Base-by-base conservation (phyloP, 2,329 filamentous ascomycete genomes). In the Phialemoniopsis sp. region DNA sequence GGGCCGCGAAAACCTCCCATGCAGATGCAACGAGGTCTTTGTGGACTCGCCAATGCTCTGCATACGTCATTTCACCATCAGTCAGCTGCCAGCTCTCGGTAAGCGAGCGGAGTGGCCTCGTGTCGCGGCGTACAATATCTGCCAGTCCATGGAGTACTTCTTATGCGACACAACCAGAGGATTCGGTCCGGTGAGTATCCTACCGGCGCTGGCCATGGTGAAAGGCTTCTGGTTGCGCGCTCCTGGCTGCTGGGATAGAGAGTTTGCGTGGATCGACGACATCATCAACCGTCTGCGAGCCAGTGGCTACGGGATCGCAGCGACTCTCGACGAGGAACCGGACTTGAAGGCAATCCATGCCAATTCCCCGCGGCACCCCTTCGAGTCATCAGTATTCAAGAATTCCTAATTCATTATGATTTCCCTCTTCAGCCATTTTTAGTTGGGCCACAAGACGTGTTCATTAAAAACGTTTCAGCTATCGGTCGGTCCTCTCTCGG, bases 61-160 rank as follows among this genome's bases (percentile, higher is more conserved):
- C 26, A 18, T 32, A 13, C 31, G 21, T 12, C 32, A 35, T 13
- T 39, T 41, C 34, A 8, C n/a, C 4, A 30, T 26, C 13, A 8
- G n/a, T n/a, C n/a, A 18, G 29, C 32, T 41, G 16, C 43, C 37
- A 9, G 33, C 32, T 4, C 36, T 42, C 5, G 33, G 10, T 13
- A 34, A 32, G 8, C 37, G 37, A 17, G 15, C 38, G 33, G 37
- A 29, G 19, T 46, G 29, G 46, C 42, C n/a, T 12, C 40, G 40
- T 16, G 34, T 42, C 4, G 40, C 37, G 32, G 34, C 39, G n/a
- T 40, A 36, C 35, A 46, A 53, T 36, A 43, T 53, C 17, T 50
- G 47, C 42, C 51, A 51, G 40, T 45, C 46, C 2, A 33, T 44
- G 16, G 51, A 53, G 37, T 52, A 45, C 38, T 53, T 49, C 32